Evolutionary conservation across 768 basidiomycete genomes (phyloP), one percentile per base, ranked within the genome.

Genomic region (Suillus bovinus): DNA sequence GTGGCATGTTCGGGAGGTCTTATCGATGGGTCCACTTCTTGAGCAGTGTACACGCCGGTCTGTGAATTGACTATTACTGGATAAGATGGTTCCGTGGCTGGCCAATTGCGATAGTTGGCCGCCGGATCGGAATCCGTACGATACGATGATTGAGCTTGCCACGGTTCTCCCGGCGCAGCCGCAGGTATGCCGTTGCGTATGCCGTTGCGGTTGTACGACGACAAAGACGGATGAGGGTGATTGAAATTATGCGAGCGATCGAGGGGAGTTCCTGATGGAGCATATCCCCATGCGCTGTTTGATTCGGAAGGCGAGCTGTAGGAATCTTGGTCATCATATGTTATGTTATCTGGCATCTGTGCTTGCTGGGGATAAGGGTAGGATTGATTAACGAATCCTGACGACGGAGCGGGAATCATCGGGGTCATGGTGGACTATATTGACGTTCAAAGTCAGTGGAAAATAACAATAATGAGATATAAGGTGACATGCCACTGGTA

Each of bases 201-300:
- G 50, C 76, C 56, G 54, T 73, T 74, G 33, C 85, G 82, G 24
- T 77, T 76, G 62, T 84, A 82, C 41, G 83, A 78, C 53, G 82
- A 81, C 39, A 87, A 75, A 53, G 81, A 78, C 2, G 83, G 81
- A 58, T 82, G 80, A 46, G 81, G 78, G 66, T 76, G n/a, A 77
- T 77, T 72, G 77, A 84, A 69, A 56, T 11, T 80, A 79, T 61
- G 79, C 65, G 63, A 73, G 61, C 62, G 82, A 71, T 62, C 77
- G 65, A 68, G 76, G 68, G 62, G 81, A 59, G 42, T 70, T 39
- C 61, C 42, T 14, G 71, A 27, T 44, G 72, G 66, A 17, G 76
- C 65, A 69, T 89, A 90, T 9, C 77, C 82, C 88, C 89, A 90
- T 41, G 80, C 71, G 33, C 84, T 76, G 13, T 81, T 66, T 38